Evolutionary conservation across 768 basidiomycete species (phyloP), one percentile per base, ranked within the genome.

Genomic region (Russula sp.): DNA sequence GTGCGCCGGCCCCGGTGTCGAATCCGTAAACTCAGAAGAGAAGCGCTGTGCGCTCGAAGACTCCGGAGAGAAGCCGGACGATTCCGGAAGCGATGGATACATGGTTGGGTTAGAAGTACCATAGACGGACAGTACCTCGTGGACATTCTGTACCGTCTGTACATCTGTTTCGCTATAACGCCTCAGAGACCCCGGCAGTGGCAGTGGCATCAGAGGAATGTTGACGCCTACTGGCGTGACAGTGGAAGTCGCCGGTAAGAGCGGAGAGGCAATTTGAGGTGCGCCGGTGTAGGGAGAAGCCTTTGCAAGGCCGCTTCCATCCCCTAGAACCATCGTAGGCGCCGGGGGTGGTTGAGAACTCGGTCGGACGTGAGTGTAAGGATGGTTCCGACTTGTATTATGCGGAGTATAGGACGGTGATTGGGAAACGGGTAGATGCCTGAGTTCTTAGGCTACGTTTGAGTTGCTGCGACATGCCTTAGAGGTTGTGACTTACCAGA

Each of bases 281-380:
- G 36, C 6, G 26, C 26, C 8, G 8, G n/a, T 9, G 26, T 64
- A 34, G 14, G 2, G 34, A 22, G 24, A 26, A 2, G 50, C 34
- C 2, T 36, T 44, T 22, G 16, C 8, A 22, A 20, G 28, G 18
- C 22, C 16, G n/a, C 20, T 44, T 22, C 34, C n/a, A 22, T 26
- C 13, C 1, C 20, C 22, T n/a, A 16, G 32, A 50, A 28, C 9
- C 46, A 13, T 14, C 7, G 26, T 13, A 14, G 36, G 11, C 11
- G 13, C 40, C 13, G 18, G 2, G 11, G 58, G 2, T 24, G 63
- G 36, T 0, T 60, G 58, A 64, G 63, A 60, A 22, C 22, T 10
- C 1, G 52, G 22, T 8, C 36, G 63, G 18, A 38, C 28, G n/a
- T 60, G 46, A 18, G 26, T 1, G n/a, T 53, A 49, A n/a, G n/a